These are phyloP conservation scores for Botrytis deweyae DNA, from an alignment of 2,329 filamentous ascomycete genomes.

Conservation along the genomic window DNA sequence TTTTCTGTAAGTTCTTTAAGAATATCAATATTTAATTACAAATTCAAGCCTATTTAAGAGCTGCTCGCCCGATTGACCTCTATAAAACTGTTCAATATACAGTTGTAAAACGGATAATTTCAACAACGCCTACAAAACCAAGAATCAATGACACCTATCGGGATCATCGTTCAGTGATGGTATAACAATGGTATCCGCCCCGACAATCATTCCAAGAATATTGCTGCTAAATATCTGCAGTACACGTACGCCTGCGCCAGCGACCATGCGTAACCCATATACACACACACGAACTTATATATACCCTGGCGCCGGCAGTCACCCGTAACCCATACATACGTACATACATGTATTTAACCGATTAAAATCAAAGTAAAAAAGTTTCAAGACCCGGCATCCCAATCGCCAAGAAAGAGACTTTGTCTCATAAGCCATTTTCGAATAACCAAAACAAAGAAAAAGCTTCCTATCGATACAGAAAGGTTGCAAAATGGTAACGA, in stretches of 20 bases:
- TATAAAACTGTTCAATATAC: not conserved
- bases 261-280: slow-evolving; percentile 8
- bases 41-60: not conserved
- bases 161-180: slow-evolving; percentile 3
- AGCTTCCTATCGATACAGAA: not conserved
- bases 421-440: slow-evolving; percentile 7
- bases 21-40: not conserved
- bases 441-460: slow-evolving; percentile 14
- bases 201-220: slow-evolving; percentile 2
- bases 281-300: not conserved
- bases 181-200: slow-evolving; percentile 15
- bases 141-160: not conserved
- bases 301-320: slow-evolving; percentile 9
- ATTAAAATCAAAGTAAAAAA: not conserved
- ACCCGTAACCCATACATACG: slow-evolving; percentile 13
- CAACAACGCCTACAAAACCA: slow-evolving; percentile 1
- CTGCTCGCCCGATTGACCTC: not conserved
- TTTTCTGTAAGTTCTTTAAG: not conserved
- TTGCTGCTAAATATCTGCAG: slow-evolving; percentile 5
- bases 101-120: not conserved
- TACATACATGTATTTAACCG: slow-evolving; percentile 14
- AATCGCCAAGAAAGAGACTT: not conserved
- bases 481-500: not conserved
- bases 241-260: slow-evolving; percentile 6
- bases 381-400: not conserved